Base-by-base conservation (phyloP, 352 stramenopile species). In the Phytophthora pluvialis region DNA sequence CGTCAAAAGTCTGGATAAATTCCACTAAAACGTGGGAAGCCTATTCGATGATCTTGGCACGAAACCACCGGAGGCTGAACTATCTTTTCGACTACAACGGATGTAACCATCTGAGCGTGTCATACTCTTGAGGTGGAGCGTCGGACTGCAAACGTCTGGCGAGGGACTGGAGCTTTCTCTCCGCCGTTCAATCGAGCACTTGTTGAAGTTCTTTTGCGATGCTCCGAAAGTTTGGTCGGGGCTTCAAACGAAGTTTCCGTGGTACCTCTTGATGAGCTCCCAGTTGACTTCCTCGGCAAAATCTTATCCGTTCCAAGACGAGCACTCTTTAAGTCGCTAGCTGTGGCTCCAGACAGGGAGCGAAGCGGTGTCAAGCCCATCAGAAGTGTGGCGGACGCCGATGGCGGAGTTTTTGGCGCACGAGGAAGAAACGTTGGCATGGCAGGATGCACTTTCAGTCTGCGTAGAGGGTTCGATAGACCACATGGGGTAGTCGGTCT, bases 221-320 rank as follows among this genome's bases (percentile, higher is more conserved):
- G 61, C n/a, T 48, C 56, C 9, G 55, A 71, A 26, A 58, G 28
- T 15, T 74, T 74, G 9, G 59, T 72, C 3, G 50, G 46, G 31
- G 65, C 31, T 5, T 62, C 44, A 60, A 70, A 64, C 3, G 42
- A 38, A 25, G 51, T 39, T 3, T 13, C 12, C 25, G 43, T 35
- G 10, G 12, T 35, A 11, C 18, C 18, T 53, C 16, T 59, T 1
- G 46, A 47, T 15, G 39, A 40, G 2, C 25, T 49, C 21, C 4
- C n/a, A 29, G 42, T 33, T 13, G 35, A 13, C 21, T 44, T 63
- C 29, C 35, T 49, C 15, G 18, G 12, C 25, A 21, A 57, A 28
- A 25, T 9, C 32, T 62, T 67, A 9, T 49, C 61, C 33, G 26
- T 21, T 8, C 25, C 26, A 42, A 46, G 54, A 29, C 38, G 60